Evolutionary conservation across 495 filamentous ascomycete genomes (phyloP).

Genomic region (Trichoderma virens): DNA sequence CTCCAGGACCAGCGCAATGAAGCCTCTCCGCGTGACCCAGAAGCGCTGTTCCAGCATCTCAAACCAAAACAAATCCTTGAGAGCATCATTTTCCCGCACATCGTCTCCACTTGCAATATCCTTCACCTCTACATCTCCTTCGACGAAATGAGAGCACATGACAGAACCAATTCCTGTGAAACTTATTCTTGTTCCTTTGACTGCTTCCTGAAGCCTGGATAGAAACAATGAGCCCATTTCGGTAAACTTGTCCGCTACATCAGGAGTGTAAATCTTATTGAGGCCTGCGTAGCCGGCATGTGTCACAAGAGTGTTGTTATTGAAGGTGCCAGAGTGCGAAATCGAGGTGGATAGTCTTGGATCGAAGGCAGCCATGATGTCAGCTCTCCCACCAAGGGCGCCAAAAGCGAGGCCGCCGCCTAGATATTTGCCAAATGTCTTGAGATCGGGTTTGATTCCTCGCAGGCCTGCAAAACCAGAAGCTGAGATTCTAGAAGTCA

Average conservation of each 20-base stretch:
- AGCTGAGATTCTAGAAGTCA: conserved; percentile 48
- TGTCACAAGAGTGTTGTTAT: conserved; percentile 59
- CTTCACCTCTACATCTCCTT: conserved; percentile 10
- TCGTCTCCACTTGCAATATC: conserved; percentile 28
- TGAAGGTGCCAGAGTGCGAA: conserved; percentile 58
- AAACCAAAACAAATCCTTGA: conserved; percentile 37
- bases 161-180: conserved; percentile 39
- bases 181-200: conserved; percentile 26
- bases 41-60: conserved; percentile 31
- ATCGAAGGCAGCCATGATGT: conserved; percentile 51
- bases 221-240: conserved; percentile 28
- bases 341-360: conserved; percentile 26
- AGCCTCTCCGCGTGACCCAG: conserved; percentile 30
- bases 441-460: conserved; percentile 47
- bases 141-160: conserved; percentile 31
- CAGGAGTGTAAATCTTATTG: conserved; percentile 32
- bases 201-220: conserved; percentile 22
- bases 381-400: conserved; percentile 50
- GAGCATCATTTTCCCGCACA: conserved; percentile 41
- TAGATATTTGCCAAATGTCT: conserved; percentile 55
- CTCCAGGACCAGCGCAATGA: conserved; percentile 30
- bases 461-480: conserved; percentile 36
- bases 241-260: conserved; percentile 30
- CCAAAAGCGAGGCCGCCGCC: conserved; percentile 58
- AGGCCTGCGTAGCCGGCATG: conserved; percentile 42